Evolutionary conservation across 768 basidiomycete genomes (phyloP).

Genomic region (Gelatoporia subvermispora): DNA sequence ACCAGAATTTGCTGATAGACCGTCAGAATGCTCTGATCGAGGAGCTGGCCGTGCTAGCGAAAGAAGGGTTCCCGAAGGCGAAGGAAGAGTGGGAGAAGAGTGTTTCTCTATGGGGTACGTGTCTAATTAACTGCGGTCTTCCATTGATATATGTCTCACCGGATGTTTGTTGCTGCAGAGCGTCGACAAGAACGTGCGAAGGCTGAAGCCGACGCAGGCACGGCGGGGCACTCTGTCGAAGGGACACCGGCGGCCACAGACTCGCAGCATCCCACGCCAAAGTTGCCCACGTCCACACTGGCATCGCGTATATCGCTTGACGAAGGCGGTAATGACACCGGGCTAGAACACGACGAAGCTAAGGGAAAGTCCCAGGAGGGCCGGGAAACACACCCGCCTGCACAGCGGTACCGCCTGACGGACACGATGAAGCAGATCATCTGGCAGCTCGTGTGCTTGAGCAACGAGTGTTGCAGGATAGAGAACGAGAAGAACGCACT

Average conservation of each 20-base stretch:
- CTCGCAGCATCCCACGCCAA: conserved; percentile 12
- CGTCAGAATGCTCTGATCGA: conserved; percentile 65
- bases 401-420: conserved; percentile 73
- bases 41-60: conserved; percentile 56
- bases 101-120: conserved; percentile 62
- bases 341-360: conserved; percentile 19
- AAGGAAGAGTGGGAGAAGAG: conserved; percentile 75
- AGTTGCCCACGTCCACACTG: conserved; percentile 3
- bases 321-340: conserved; percentile 16
- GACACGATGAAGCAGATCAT: conserved; percentile 76
- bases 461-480: conserved; percentile 74
- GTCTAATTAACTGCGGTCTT: neutral
- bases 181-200: conserved; percentile 36
- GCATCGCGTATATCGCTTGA: conserved; percentile 11
- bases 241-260: conserved; percentile 25
- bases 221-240: conserved; percentile 30
- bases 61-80: conserved; percentile 62
- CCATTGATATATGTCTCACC: neutral
- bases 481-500: conserved; percentile 62
- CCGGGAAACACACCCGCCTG: conserved; percentile 54
- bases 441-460: conserved; percentile 77
- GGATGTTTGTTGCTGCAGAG: conserved; percentile 33
- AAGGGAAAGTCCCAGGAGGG: conserved; percentile 28
- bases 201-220: conserved; percentile 26
- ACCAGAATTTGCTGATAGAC: conserved; percentile 58